A percentile compares a stretch with the other conserved stretches of the same genome.
phyloP scores from a whole-genome alignment of 1,139 yeast species.

The Sugiyamaella grinbergsii region DNA sequence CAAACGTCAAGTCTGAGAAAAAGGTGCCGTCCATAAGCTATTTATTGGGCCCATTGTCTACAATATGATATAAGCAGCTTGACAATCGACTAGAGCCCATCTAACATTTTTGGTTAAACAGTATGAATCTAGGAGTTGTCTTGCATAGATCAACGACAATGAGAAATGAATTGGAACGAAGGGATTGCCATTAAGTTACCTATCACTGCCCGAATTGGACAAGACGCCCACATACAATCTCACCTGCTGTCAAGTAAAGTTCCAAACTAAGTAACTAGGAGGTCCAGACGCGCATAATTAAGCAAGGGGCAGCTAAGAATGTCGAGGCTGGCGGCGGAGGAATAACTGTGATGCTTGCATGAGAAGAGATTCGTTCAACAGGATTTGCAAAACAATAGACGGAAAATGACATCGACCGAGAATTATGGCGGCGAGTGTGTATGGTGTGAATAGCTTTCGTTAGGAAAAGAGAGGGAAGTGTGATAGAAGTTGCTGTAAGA shows the following conservation, averaged over 20 bases:
- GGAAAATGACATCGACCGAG: no score
- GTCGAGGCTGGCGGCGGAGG: slow-evolving; percentile 6
- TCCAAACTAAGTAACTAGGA: slow-evolving; percentile 4
- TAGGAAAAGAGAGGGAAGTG: no score
- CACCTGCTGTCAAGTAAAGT: background rate
- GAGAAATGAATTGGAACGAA: slow-evolving; percentile 17
- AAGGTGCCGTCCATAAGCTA: slow-evolving; percentile 8
- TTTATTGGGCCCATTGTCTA: slow-evolving; percentile 7
- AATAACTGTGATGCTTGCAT: background rate
- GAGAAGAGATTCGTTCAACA: no score
- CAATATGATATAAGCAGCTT: background rate
- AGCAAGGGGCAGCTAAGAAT: slow-evolving; percentile 14
- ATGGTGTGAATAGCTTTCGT: no score
- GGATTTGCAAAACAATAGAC: no score
- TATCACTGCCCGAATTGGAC: slow-evolving; percentile 7
- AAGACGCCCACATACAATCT: background rate
- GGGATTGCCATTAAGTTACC: slow-evolving; percentile 14
- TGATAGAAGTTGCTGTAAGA: no score
- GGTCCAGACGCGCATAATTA: background rate
- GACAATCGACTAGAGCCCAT: background rate
- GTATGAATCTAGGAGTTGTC: slow-evolving; percentile 19
- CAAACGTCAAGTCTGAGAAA: no score
- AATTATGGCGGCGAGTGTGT: no score
- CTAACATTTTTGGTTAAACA: background rate
- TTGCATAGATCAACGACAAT: slow-evolving; percentile 11